Percentiles rank a stretch among this genome's conserved stretches.
Evolutionary conservation across 2,329 filamentous ascomycete species (phyloP).

Genomic region (Huntiella moniliformis): DNA sequence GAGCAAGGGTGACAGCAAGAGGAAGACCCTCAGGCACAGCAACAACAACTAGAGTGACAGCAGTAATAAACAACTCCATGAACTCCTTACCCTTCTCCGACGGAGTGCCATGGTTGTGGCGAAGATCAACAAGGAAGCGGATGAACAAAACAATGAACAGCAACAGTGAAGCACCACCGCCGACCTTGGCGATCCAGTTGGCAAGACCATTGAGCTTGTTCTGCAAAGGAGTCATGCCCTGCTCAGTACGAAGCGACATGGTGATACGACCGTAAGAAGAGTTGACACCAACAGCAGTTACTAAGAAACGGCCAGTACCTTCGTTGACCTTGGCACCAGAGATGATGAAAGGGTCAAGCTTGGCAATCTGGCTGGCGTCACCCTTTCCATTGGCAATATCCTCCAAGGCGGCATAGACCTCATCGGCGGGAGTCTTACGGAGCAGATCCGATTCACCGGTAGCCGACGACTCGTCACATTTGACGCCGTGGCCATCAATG

Average conservation of each 20-base stretch:
- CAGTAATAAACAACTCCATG: slow-evolving; percentile 44
- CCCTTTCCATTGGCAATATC: slow-evolving; percentile 22
- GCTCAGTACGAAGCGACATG: slow-evolving; percentile 33
- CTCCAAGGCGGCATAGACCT: slow-evolving; percentile 34
- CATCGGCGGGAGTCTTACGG: slow-evolving; percentile 42
- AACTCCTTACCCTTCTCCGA: slow-evolving; percentile 40
- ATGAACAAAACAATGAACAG: slow-evolving; percentile 64
- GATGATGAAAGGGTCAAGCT: slow-evolving; percentile 45
- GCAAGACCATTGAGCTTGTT: slow-evolving; percentile 27
- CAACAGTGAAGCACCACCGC: slow-evolving; percentile 48
- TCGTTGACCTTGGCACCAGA: slow-evolving; percentile 36
- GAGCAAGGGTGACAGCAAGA: slow-evolving; percentile 46
- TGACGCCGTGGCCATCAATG: slow-evolving; percentile 31
- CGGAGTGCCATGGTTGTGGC: slow-evolving; percentile 26
- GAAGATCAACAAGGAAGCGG: slow-evolving; percentile 50
- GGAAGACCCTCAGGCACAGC: slow-evolving; percentile 49
- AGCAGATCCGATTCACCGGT: slow-evolving; percentile 58
- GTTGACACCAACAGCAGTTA: slow-evolving; percentile 36
- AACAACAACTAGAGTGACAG: slow-evolving; percentile 47
- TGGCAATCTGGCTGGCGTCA: slow-evolving; percentile 8
- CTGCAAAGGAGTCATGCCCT: slow-evolving; percentile 35
- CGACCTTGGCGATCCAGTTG: slow-evolving; percentile 22
- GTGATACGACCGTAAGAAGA: slow-evolving; percentile 35
- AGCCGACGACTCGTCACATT: slow-evolving; percentile 56
- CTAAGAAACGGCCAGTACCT: slow-evolving; percentile 33